Base-by-base conservation (phyloP, 2,329 filamentous ascomycete species). In the Alternaria burnsii region DNA sequence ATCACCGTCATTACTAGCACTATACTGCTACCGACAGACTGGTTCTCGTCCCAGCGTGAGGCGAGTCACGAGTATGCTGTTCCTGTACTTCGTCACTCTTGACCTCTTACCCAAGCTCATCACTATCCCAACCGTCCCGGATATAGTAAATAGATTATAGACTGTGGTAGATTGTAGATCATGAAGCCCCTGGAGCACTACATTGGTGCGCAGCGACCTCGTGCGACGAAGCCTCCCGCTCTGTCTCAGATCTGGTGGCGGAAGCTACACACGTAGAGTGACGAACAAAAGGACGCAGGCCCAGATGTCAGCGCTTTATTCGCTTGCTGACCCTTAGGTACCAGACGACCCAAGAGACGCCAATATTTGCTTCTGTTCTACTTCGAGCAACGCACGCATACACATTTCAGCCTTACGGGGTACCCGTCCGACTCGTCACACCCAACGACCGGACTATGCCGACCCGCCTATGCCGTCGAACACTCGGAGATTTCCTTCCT, bases 191-290 rank as follows among this genome's bases (percentile, higher is more conserved):
- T 34, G 43, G 42, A 47, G 36, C 44, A 51, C 43, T 43, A 48
- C 20, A 28, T 30, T 14, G 28, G 9, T 57, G 34, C 51, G 62
- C 42, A 47, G 54, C 51, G 16, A 60, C 40, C 48, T 44, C 43
- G 56, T 62, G 22, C 42, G n/a, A 63, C 60, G 47, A 48, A 56
- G 57, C 53, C 55, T 65, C 59, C 65, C 65, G 65, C 58, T 43
- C 36, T 61, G 63, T 67, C 58, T 63, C 38, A 61, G 60, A 69
- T 63, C 59, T 59, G 53, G 59, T 63, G 62, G 62, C 64, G 48
- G 60, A 10, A 20, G 32, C 55, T 55, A 44, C 47, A 59, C 24
- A 26, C 24, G 58, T 59, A 22, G 52, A 56, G 52, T 32, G 42
- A 46, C 28, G 14, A 52, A 51, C 51, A 56, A 30, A 34, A 47